Conservation (phyloP, 768 basidiomycete genomes). For the Boletus reticulatus region DNA sequence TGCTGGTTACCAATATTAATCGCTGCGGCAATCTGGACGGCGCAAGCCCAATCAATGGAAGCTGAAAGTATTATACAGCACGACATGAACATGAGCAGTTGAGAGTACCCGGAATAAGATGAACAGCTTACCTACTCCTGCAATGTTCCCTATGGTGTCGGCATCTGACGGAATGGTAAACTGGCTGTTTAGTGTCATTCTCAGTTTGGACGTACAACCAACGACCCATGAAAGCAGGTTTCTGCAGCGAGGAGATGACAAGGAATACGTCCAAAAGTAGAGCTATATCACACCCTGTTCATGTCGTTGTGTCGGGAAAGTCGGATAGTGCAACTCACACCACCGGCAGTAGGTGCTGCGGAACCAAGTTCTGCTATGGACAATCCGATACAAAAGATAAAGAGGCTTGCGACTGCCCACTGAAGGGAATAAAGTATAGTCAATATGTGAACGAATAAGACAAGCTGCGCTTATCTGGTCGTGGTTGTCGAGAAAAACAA, state of each 20-base stretch:
- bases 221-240: conserved; percentile 68
- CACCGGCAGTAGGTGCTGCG: conserved; percentile 41
- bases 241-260: conserved; percentile 56
- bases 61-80: conserved; percentile 31
- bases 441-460: no score
- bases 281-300: conserved; percentile 32
- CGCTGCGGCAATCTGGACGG: conserved; percentile 64
- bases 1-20: conserved; percentile 48
- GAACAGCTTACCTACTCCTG: conserved; percentile 31
- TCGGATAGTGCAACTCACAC: conserved; percentile 21
- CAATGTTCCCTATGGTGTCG: conserved; percentile 54
- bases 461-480: no score
- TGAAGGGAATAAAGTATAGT: not conserved
- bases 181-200: not conserved
- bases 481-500: no score
- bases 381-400: conserved; percentile 40
- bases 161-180: conserved; percentile 31
- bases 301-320: not conserved
- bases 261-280: conserved; percentile 67
- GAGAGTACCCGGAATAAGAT: not conserved
- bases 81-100: not conserved
- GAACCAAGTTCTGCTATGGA: conserved; percentile 41
- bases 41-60: conserved; percentile 66
- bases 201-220: conserved; percentile 45
- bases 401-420: conserved; percentile 39